These are phyloP conservation scores for Fusarium verrucosum DNA, from an alignment of 2,329 filamentous ascomycete species.

Conservation along the genomic window DNA sequence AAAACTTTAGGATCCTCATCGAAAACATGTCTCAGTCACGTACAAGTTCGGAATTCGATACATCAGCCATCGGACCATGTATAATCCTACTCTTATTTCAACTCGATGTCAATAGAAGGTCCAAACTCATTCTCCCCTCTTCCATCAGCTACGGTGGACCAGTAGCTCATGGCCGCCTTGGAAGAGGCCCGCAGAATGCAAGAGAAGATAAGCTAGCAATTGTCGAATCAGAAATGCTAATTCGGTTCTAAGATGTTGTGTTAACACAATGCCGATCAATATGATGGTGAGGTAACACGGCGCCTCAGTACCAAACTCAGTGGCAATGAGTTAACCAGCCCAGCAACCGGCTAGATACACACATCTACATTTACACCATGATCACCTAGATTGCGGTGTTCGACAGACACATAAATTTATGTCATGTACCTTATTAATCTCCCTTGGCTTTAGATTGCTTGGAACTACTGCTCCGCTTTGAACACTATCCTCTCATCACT, in stretches of 20 bases:
- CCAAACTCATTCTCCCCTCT: not conserved
- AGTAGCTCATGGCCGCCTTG: not conserved
- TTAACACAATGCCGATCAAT: not conserved
- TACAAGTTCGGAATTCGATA: not conserved
- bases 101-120: not conserved
- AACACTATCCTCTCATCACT: not conserved
- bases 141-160: no score
- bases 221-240: conserved; percentile 7
- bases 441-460: not conserved
- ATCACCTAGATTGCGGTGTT: not conserved
- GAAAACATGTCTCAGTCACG: not conserved
- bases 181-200: conserved; percentile 4
- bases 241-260: conserved; percentile 1
- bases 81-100: not conserved
- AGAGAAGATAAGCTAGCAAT: not conserved
- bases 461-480: not conserved
- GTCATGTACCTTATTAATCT: not conserved
- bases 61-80: not conserved
- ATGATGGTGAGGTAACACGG: not conserved
- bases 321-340: not conserved
- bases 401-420: not conserved
- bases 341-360: not conserved
- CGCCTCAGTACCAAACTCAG: not conserved
- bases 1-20: not conserved
- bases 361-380: not conserved